Evolutionary conservation across 805 yeast genomes (phyloP).

Genomic region (Komagataella ulmi): DNA sequence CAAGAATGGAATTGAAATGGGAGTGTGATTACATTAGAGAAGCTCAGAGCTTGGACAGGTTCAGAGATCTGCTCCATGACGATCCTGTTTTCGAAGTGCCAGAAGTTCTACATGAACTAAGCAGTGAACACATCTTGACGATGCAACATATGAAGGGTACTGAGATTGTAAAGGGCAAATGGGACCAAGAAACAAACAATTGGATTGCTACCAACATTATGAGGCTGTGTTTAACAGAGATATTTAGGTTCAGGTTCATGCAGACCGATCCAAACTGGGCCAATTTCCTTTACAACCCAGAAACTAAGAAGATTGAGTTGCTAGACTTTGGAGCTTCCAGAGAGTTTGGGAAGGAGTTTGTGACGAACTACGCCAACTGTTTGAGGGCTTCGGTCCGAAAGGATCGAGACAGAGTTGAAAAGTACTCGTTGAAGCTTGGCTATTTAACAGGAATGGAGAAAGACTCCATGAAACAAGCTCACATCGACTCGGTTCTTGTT

Average conservation of each 20-base stretch:
- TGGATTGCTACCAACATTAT: slow-evolving; percentile 79
- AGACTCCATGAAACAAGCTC: slow-evolving; percentile 79
- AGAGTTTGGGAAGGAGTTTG: slow-evolving; percentile 56
- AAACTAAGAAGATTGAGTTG: slow-evolving; percentile 65
- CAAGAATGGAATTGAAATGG: slow-evolving; percentile 89
- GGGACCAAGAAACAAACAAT: slow-evolving; percentile 62
- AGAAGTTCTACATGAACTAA: slow-evolving; percentile 57
- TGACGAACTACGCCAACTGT: slow-evolving; percentile 52
- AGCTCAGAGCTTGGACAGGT: slow-evolving; percentile 61
- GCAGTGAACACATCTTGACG: slow-evolving; percentile 75
- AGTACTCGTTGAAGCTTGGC: slow-evolving; percentile 62
- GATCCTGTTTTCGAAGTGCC: slow-evolving; percentile 70
- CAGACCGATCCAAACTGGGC: slow-evolving; percentile 99
- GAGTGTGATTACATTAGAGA: slow-evolving; percentile 94
- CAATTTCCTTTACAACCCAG: slow-evolving; percentile 71
- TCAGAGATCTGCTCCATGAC: slow-evolving; percentile 44
- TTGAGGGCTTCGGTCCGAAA: slow-evolving; percentile 61
- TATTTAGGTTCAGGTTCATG: slow-evolving; percentile 79
- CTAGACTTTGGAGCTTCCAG: slow-evolving; percentile 95
- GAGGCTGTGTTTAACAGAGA: slow-evolving; percentile 78
- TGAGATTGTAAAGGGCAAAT: slow-evolving; percentile 67
- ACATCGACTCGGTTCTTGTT: slow-evolving; percentile 78
- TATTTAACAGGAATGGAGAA: slow-evolving; percentile 88
- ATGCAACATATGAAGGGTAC: slow-evolving; percentile 81
- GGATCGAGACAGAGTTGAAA: slow-evolving; percentile 51